A percentile compares a stretch with the other conserved stretches of the same genome.
Evolutionary conservation across 1,284 basidiomycete species (phyloP).

Genomic region (Ustilago sp.): DNA sequence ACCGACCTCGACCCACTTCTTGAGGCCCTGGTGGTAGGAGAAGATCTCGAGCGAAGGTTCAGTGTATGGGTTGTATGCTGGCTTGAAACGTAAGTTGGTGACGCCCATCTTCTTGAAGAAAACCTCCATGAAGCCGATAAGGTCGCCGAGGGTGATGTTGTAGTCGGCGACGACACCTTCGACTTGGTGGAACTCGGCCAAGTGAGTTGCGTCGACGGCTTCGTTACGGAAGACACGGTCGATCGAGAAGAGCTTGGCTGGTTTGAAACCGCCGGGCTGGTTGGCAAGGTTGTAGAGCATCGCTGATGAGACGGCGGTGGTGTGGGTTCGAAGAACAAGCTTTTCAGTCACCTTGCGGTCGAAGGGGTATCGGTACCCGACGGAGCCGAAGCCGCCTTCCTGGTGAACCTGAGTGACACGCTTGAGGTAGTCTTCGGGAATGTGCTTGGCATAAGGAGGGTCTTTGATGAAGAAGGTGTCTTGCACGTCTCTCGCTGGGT

Average conservation of each 20-base stretch:
- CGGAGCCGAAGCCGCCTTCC: constrained; percentile 89
- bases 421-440: constrained; percentile 87
- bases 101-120: constrained; percentile 99
- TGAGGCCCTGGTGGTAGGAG: constrained; percentile 93
- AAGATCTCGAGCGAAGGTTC: constrained; percentile 99
- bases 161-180: constrained; percentile 98
- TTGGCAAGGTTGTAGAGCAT: constrained; percentile 86
- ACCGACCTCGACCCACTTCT: constrained; percentile 92
- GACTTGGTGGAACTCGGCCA: constrained; percentile 99
- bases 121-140: constrained; percentile 78
- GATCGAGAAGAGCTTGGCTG: constrained; percentile 97
- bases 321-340: constrained; percentile 94
- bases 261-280: constrained; percentile 83
- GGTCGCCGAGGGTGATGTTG: constrained; percentile 91
- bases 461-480: constrained; percentile 99
- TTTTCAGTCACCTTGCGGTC: constrained; percentile 89
- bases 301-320: constrained; percentile 91
- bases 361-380: constrained; percentile 99
- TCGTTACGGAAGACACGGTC: constrained; percentile 99
- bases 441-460: constrained; percentile 81
- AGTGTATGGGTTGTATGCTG: constrained; percentile 81
- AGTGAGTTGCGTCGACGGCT: constrained; percentile 98
- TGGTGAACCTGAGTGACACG: constrained; percentile 90
- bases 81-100: constrained; percentile 92
- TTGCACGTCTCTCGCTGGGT: constrained; percentile 96